A percentile compares a stretch with the other conserved stretches of the same genome.
phyloP scores from a whole-genome alignment of 2,329 filamentous ascomycete genomes.

The Ophiostoma novo-ulmi region DNA sequence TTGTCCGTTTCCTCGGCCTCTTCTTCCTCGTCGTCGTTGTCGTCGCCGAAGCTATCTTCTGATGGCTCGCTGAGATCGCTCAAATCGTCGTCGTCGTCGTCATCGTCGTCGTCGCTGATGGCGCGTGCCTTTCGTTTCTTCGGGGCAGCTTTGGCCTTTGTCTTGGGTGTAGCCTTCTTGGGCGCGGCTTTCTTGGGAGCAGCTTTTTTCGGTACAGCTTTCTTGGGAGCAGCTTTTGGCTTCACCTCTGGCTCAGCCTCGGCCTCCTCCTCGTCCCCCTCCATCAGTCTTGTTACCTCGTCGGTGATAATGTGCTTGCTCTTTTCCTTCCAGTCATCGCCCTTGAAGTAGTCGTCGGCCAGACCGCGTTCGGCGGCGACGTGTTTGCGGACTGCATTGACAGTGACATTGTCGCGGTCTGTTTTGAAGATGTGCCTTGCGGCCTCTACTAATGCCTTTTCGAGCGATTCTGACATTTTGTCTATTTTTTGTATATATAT shows the following conservation, averaged over 20 bases:
- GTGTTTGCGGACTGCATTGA: slow-evolving; percentile 50
- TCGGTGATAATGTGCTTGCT: slow-evolving; percentile 55
- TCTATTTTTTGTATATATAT: neutral
- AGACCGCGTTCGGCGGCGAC: slow-evolving; percentile 30
- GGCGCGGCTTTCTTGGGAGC: neutral
- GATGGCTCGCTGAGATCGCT: slow-evolving; percentile 3
- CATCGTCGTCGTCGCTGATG: neutral
- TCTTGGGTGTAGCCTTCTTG: neutral
- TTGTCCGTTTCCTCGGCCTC: slow-evolving; percentile 24
- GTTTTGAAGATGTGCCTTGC: slow-evolving; percentile 44
- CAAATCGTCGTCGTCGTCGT: neutral
- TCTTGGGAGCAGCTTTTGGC: neutral
- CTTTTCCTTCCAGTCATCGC: slow-evolving; percentile 50
- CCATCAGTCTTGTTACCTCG: slow-evolving; percentile 42
- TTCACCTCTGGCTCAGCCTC: neutral
- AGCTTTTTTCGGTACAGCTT: neutral
- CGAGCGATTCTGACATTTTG: slow-evolving; percentile 31
- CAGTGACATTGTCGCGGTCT: slow-evolving; percentile 46
- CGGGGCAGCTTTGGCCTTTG: slow-evolving; percentile 12
- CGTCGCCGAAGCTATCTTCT: slow-evolving; percentile 4
- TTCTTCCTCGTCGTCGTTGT: neutral
- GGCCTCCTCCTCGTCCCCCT: slow-evolving; percentile 22
- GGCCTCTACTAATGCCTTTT: slow-evolving; percentile 44
- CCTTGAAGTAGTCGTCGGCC: slow-evolving; percentile 44
- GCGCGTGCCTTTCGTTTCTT: neutral